These are phyloP conservation scores for Gilbertella persicaria DNA, from an alignment of 371 early-diverging fungal genomes.

Conservation along the genomic window DNA sequence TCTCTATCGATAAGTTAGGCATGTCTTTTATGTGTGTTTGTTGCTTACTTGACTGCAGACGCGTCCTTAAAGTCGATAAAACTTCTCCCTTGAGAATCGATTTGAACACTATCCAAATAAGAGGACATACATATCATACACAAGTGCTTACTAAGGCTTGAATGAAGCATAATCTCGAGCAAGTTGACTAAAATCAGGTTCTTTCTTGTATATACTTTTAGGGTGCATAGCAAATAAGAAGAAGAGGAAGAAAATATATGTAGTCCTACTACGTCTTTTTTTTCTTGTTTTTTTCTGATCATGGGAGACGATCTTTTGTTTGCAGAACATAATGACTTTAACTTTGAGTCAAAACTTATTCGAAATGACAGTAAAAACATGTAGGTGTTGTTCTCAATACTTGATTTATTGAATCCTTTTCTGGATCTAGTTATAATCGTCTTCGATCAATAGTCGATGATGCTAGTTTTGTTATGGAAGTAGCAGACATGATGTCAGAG, in stretches of 20 bases:
- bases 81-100: constrained; percentile 8
- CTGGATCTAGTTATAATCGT: constrained; percentile 67
- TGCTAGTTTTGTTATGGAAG: constrained; percentile 66
- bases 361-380: constrained; percentile 49
- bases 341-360: constrained; percentile 35
- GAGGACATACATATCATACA: no score
- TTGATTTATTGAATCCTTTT: no score
- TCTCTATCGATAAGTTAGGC: constrained; percentile 19
- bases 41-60: constrained; percentile 35
- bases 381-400: no score
- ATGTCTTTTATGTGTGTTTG: background rate
- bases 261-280: no score
- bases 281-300: constrained; percentile 2
- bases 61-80: constrained; percentile 48
- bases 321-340: constrained; percentile 20
- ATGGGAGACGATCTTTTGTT: constrained; percentile 20
- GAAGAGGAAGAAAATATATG: constrained; percentile 4
- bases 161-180: constrained; percentile 27
- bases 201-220: constrained; percentile 31
- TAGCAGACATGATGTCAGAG: constrained; percentile 55
- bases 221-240: constrained; percentile 32
- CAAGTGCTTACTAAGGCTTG: constrained; percentile 11
- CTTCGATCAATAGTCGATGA: constrained; percentile 80
- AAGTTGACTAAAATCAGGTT: constrained; percentile 42
- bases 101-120: constrained; percentile 27